These are phyloP conservation scores for Chlamydomonas eustigma DNA, from an alignment of 139 green algal species.

Conservation along the genomic window DNA sequence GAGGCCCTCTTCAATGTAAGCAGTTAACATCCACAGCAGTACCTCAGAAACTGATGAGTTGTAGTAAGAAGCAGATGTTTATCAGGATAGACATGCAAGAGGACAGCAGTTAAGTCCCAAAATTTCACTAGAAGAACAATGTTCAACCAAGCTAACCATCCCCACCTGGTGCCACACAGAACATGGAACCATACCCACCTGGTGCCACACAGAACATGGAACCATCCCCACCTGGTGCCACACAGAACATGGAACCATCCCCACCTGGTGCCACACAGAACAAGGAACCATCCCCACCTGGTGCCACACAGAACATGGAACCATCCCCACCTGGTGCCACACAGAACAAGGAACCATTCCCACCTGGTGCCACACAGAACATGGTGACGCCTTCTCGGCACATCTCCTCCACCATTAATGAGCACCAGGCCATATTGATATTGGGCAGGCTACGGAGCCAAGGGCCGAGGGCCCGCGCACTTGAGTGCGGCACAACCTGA, in stretches of 20 bases:
- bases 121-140: no score
- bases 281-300: neutral
- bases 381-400: constrained; percentile 44
- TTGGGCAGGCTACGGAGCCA: constrained; percentile 51
- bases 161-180: neutral
- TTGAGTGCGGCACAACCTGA: neutral
- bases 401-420: constrained; percentile 85
- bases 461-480: neutral
- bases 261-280: neutral
- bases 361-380: constrained; percentile 82
- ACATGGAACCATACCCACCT: constrained; percentile 32
- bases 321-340: constrained; percentile 75
- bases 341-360: constrained; percentile 73
- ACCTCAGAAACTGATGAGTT: no score
- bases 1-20: no score
- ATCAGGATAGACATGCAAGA: no score
- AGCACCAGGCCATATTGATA: constrained; percentile 65
- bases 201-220: constrained; percentile 91
- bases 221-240: neutral
- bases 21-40: no score
- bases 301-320: neutral
- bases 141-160: no score
- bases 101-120: no score
- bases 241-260: no score
- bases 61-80: no score